Base-by-base conservation (phyloP, 768 basidiomycete species). In the Myochromella boudieri region DNA sequence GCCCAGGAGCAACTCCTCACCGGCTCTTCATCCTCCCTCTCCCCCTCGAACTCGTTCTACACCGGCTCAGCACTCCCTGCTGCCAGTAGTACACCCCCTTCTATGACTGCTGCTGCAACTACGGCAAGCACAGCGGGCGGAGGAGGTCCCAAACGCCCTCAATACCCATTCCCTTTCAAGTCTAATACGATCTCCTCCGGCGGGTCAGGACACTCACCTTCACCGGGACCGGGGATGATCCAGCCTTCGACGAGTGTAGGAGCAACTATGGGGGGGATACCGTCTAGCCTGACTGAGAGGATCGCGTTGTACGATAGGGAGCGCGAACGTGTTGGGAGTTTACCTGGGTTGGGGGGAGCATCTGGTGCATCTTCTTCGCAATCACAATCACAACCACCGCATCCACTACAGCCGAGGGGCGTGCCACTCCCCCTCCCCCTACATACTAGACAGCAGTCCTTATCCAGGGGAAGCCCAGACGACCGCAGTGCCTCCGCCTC, bases 101-200 rank as follows among this genome's bases (percentile, higher is more conserved):
- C 32, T 12, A 15, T 29, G 26, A 29, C 42, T 2, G 25, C 47
- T 9, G 20, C 33, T 10, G 17, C 49, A 18, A 29, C 40, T 14
- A 31, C 37, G 6, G 38, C 20, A 46, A 38, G 18, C 43, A 44
- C 31, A 37, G n/a, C 29, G n/a, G 14, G 14, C 28, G 8, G 8
- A 34, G 14, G 18, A 34, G 5, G 6, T 6, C 33, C 40, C 18
- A 26, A 29, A n/a, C 52, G 32, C 10, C 43, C 47, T 12, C 46
- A 47, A 22, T 60, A 52, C 52, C 59, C 59, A 1, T 60, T 54
- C 27, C 65, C 63, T 1, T 65, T 61, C 53, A 64, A 65, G 50
- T 64, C 60, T 39, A 63, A 63, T 47, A 64, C 63, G 12, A 54
- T 66, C 20, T 51, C 49, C 20, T 45, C 48, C 8, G 46, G 46